Conservation (phyloP, 345 rosid genomes). For the Crucihimalaya himalaica region DNA sequence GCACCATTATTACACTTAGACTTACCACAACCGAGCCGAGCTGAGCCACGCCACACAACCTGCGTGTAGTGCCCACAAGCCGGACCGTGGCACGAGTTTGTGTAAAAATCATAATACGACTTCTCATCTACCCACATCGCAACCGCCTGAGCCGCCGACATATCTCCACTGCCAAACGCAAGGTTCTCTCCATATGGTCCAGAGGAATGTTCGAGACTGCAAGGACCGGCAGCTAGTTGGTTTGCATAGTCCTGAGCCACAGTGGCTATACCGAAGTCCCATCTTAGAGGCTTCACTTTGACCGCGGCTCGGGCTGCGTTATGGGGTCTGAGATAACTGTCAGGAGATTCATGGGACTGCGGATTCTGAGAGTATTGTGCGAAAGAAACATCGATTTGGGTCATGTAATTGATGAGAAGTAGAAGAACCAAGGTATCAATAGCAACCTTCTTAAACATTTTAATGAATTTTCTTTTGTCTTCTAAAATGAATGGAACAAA, state of each 20-base stretch:
- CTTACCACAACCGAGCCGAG: conserved; percentile 67
- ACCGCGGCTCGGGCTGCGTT: conserved; percentile 52
- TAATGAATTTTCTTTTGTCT: background rate
- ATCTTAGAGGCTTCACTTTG: conserved; percentile 46
- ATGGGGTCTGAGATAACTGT: conserved; percentile 53
- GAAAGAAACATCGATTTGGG: conserved; percentile 18
- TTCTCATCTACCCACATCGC: conserved; percentile 60
- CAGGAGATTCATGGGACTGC: conserved; percentile 43
- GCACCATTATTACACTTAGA: conserved; percentile 56
- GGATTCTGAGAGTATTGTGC: conserved; percentile 33
- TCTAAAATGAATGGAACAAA: conserved; percentile 3
- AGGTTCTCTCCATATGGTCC: conserved; percentile 76
- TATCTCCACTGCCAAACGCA: conserved; percentile 46
- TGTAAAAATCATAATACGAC: conserved; percentile 45
- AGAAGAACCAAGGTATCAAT: conserved; percentile 14
- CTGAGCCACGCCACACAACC: conserved; percentile 63
- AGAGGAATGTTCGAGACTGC: conserved; percentile 54
- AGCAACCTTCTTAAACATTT: conserved; percentile 21
- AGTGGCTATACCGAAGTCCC: conserved; percentile 54
- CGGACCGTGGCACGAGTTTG: conserved; percentile 54
- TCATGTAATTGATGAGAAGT: conserved; percentile 28
- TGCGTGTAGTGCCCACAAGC: conserved; percentile 75
- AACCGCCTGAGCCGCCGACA: conserved; percentile 49
- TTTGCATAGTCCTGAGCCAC: conserved; percentile 51
- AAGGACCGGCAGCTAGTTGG: conserved; percentile 34